These are phyloP conservation scores for Plasmodium vivax DNA, from an alignment of 169 alveolate genomes.

Conservation along the genomic window DNA sequence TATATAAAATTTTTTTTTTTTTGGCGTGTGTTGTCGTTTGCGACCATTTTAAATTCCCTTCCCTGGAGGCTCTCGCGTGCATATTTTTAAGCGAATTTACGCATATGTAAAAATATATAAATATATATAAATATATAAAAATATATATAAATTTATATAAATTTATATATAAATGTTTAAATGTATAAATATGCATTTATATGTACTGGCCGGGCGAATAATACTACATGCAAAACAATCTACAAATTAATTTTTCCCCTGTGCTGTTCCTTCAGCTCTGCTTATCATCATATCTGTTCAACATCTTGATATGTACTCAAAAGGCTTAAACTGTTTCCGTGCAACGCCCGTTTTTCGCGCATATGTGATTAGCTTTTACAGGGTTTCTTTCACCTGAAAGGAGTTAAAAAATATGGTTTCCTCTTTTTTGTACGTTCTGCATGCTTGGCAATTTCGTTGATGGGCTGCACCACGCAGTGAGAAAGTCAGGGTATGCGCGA, in stretches of 20 bases:
- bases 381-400: background rate
- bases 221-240: conserved; percentile 39
- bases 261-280: background rate
- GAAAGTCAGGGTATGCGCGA: background rate
- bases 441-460: conserved; percentile 16
- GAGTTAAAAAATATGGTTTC: background rate
- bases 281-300: background rate
- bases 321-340: background rate
- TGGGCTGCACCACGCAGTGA: background rate
- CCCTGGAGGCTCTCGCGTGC: background rate
- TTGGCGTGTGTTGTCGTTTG: conserved; percentile 5
- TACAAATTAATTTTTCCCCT: conserved; percentile 4
- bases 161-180: background rate
- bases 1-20: background rate
- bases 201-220: background rate
- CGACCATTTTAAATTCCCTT: conserved; percentile 9
- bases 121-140: background rate
- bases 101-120: background rate
- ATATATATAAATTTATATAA: background rate
- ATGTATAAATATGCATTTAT: background rate
- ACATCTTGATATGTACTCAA: background rate
- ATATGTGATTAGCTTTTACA: background rate
- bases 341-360: background rate
- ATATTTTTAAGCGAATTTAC: background rate
- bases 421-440: conserved; percentile 5